Conservation (phyloP, 2,329 filamentous ascomycete species). For the Thielaviopsis populi region DNA sequence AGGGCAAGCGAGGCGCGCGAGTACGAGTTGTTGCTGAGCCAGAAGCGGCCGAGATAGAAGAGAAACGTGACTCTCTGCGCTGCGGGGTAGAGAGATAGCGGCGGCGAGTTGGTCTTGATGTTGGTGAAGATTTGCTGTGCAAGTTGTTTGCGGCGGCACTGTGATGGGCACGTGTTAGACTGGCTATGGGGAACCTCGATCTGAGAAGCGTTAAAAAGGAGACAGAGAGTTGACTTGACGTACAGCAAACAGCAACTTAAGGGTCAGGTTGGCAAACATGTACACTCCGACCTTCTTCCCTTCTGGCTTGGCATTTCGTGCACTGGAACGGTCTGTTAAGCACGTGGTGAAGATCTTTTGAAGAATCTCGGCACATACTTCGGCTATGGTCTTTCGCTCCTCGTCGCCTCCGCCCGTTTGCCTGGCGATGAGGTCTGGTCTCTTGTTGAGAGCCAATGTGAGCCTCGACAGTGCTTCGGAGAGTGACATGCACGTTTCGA, state of each 20-base stretch:
- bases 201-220: neutral
- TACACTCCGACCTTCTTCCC: slow-evolving; percentile 83
- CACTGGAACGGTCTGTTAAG: slow-evolving; percentile 61
- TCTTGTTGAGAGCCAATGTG: slow-evolving; percentile 69
- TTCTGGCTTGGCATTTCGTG: slow-evolving; percentile 52
- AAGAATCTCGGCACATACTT: slow-evolving; percentile 75
- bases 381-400: slow-evolving; percentile 63
- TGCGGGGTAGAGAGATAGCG: slow-evolving; percentile 66
- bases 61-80: slow-evolving; percentile 82
- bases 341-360: slow-evolving; percentile 86
- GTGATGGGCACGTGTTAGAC: slow-evolving; percentile 10
- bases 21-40: slow-evolving; percentile 74
- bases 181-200: slow-evolving; percentile 9
- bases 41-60: slow-evolving; percentile 84
- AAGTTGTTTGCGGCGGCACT: slow-evolving; percentile 68
- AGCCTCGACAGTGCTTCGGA: slow-evolving; percentile 67
- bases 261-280: slow-evolving; percentile 76
- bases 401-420: slow-evolving; percentile 33
- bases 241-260: slow-evolving; percentile 76
- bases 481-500: slow-evolving; percentile 70
- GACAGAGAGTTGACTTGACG: slow-evolving; percentile 23
- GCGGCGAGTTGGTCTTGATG: slow-evolving; percentile 69
- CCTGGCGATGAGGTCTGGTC: slow-evolving; percentile 55
- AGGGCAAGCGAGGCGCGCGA: slow-evolving; percentile 60
- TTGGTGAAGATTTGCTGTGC: slow-evolving; percentile 83